Base-by-base conservation (phyloP, 345 rosid genomes). In the thale cress (Arabidopsis thaliana) region DNA sequence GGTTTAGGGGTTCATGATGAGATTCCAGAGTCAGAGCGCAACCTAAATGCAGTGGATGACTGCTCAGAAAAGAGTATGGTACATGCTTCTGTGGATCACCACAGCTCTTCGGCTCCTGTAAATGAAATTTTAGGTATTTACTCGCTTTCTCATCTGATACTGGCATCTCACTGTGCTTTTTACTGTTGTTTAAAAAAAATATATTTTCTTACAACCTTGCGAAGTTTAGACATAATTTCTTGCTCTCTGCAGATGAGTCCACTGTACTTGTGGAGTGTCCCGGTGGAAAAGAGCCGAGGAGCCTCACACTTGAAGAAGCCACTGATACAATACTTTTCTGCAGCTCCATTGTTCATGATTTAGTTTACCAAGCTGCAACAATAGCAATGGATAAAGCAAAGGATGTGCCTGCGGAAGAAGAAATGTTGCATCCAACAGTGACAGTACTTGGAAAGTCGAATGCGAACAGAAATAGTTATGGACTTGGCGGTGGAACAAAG, bases 281-380 rank as follows among this genome's bases (percentile, higher is more conserved):
- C 28, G 82, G 72, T 67, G 83, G 89, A 80, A 92, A 82, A 56
- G 90, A 85, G 80, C 82, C 80, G 55, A 95, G 86, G 79, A 90
- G 98, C 93, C 86, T 89, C 59, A 92, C 97, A 8, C 96, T 89
- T 8, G 98, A 95, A 83, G 99, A 95, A 85, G 99, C 97, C 64
- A 89, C 98, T 0, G 96, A 88, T 63, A 82, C 98, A 14, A 90
- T 93, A 76, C 96, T 92, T 45, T 89, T 95, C 81, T 92, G 99
- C 83, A 90, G 96, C 81, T 92, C 99, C 74, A 88, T 95, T 41
- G 93, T 95, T 72, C 97, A 95, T 59, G 97, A 92, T 84, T 49
- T 95, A 74, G 97, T 96, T 65, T 89, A 85, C 80, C 81, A 79
- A 57, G 94, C 98, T 73, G 97, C 96, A 70, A 80, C 94, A 60